These are phyloP conservation scores for Ophiostoma sp. DNA, from an alignment of 2,329 filamentous ascomycete genomes.

Conservation along the genomic window DNA sequence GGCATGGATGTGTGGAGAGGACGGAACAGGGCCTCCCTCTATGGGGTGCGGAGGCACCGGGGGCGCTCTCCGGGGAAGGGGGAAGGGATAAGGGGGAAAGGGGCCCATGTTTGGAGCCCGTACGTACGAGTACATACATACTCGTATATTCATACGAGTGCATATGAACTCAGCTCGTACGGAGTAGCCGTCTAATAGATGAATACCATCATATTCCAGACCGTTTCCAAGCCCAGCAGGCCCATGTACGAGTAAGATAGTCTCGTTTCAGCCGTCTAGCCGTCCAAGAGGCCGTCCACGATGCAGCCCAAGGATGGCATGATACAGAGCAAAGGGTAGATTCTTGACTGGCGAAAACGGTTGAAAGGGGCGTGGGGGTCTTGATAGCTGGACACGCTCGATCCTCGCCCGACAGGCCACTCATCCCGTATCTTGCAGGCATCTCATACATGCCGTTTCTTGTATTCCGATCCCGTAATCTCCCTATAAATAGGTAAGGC, in stretches of 20 bases:
- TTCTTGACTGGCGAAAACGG: background rate
- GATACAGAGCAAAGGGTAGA: background rate
- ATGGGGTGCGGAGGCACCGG: constrained; percentile 8
- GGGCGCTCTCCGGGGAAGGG: constrained; percentile 9
- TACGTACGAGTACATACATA: background rate
- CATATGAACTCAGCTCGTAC: background rate
- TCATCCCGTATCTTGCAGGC: background rate
- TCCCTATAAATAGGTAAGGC: background rate
- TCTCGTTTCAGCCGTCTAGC: too few species aligned
- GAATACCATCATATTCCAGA: too few species aligned
- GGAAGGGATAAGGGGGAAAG: background rate
- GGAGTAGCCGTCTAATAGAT: too few species aligned
- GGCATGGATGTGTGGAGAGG: background rate
- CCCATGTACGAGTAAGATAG: too few species aligned
- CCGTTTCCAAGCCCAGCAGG: too few species aligned
- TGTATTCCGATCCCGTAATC: background rate
- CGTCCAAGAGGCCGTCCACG: too few species aligned
- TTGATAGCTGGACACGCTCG: background rate
- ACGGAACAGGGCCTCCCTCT: constrained; percentile 2
- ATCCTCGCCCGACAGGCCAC: too few species aligned
- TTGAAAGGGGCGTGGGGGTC: constrained; percentile 8
- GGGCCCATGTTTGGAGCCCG: background rate
- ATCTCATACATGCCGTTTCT: background rate
- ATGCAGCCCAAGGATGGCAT: background rate
- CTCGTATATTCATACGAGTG: too few species aligned